These are phyloP conservation scores for Oryza glumipatula DNA, from an alignment of 176 grass and related monocot species.

Conservation along the genomic window DNA sequence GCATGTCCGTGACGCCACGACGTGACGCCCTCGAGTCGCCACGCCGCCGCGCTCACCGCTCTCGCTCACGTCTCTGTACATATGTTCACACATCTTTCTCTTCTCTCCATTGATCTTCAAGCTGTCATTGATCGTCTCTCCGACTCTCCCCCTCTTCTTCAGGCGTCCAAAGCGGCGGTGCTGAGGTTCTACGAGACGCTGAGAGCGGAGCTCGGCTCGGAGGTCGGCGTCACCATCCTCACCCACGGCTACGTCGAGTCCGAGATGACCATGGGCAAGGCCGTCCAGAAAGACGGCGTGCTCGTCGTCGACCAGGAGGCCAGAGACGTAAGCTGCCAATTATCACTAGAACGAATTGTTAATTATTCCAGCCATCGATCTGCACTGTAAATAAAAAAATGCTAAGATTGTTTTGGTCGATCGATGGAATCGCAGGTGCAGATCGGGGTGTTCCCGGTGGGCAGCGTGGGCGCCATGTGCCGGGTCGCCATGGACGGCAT, in stretches of 20 bases:
- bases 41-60: no score
- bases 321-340: constrained; percentile 40
- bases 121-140: no score
- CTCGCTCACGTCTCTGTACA: no score
- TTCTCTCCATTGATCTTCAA: no score
- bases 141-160: background rate
- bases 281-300: constrained; percentile 43
- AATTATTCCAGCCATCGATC: no score
- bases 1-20: no score
- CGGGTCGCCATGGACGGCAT: constrained; percentile 34
- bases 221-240: constrained; percentile 58
- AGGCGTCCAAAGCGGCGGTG: constrained; percentile 65
- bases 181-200: constrained; percentile 62
- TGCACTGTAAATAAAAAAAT: no score
- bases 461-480: constrained; percentile 42
- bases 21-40: no score
- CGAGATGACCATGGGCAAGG: constrained; percentile 61
- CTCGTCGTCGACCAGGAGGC: constrained; percentile 44
- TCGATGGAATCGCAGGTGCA: constrained; percentile 34
- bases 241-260: constrained; percentile 52
- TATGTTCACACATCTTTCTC: no score
- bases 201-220: constrained; percentile 44
- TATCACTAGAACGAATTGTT: no score
- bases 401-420: no score
- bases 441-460: constrained; percentile 52